A percentile compares a stretch with the other conserved stretches of the same genome.
phyloP scores from a whole-genome alignment of 768 basidiomycete genomes.

The Lentinula boryana region DNA sequence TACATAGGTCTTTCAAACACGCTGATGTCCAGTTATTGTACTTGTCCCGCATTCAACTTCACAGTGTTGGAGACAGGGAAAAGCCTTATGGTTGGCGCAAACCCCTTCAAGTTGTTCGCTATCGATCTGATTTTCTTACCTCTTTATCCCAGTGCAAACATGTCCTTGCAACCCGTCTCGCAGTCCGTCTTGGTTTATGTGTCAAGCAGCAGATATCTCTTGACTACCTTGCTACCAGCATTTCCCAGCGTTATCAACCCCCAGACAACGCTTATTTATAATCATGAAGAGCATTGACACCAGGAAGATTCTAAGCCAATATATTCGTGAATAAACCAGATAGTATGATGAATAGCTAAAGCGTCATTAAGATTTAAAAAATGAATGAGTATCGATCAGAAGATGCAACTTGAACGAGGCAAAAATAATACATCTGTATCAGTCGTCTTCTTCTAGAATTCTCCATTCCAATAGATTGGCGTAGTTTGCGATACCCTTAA shows the following conservation, averaged over 20 bases:
- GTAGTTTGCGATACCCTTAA: conserved; percentile 52
- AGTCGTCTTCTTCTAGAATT: conserved; percentile 22
- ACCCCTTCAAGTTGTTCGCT: neutral
- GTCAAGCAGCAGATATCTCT: neutral
- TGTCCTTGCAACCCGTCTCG: conserved; percentile 60
- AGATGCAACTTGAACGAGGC: too few relatives aligned
- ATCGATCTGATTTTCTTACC: neutral
- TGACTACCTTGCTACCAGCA: conserved; percentile 1
- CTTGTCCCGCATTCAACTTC: conserved; percentile 69
- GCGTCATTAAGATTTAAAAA: neutral
- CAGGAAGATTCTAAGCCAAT: too few relatives aligned
- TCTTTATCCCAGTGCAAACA: conserved; percentile 64
- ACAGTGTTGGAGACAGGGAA: conserved; percentile 54
- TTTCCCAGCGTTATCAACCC: neutral
- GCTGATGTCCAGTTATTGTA: conserved; percentile 52
- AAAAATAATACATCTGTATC: neutral
- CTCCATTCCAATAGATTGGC: conserved; percentile 59
- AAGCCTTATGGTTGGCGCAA: conserved; percentile 53
- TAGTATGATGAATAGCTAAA: neutral
- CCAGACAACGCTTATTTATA: neutral
- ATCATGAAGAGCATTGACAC: too few relatives aligned
- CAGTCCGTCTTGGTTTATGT: conserved; percentile 34
- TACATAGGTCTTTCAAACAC: conserved; percentile 36
- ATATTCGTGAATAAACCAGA: too few relatives aligned
- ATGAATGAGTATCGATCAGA: too few relatives aligned